phyloP scores from a whole-genome alignment of 306 rosid genomes.

The Medicago ruthenica region DNA sequence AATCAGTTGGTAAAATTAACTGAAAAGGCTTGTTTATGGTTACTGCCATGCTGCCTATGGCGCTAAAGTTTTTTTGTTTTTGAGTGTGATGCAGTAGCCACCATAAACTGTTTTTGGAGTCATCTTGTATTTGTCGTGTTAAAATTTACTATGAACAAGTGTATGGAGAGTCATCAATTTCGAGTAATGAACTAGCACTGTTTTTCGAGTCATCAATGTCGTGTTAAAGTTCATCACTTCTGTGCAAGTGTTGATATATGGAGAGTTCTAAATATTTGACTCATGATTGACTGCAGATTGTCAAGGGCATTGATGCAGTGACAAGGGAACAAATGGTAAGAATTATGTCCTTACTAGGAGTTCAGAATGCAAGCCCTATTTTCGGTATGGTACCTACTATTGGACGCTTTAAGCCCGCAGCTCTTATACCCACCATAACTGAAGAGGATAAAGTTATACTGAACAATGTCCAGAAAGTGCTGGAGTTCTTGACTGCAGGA shows the following conservation, averaged over 20 bases:
- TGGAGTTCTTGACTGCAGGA: conserved; percentile 87
- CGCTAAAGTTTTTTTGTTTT: neutral
- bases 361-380: conserved; percentile 77
- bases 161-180: no score
- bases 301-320: conserved; percentile 94
- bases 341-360: conserved; percentile 70
- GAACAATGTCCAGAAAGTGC: conserved; percentile 86
- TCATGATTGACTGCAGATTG: conserved; percentile 66
- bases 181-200: neutral
- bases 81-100: neutral
- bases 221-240: conserved; percentile 7
- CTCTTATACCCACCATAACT: conserved; percentile 78
- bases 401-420: conserved; percentile 80
- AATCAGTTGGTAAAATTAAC: neutral
- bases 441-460: conserved; percentile 90
- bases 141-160: neutral
- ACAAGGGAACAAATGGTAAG: conserved; percentile 93
- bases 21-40: neutral
- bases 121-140: neutral
- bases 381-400: conserved; percentile 87
- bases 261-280: conserved; percentile 31
- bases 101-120: neutral
- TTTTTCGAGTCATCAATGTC: no score
- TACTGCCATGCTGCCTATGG: neutral
- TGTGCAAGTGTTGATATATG: conserved; percentile 13